Percentiles rank a stretch among this genome's conserved stretches.
phyloP scores from a whole-genome alignment of 768 basidiomycete species.

The Pleurotus giganteus region DNA sequence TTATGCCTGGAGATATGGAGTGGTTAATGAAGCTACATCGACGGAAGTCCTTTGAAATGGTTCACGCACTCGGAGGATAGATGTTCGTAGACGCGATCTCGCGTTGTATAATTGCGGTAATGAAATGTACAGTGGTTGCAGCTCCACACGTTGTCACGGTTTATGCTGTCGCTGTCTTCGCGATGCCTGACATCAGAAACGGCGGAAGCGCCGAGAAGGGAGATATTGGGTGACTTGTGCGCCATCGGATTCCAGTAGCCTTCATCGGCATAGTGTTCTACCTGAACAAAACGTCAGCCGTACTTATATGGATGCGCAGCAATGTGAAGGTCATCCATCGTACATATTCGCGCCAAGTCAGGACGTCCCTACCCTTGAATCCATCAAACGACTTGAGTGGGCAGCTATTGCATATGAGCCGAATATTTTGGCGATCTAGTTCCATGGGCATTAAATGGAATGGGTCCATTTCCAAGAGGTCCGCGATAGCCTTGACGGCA shows the following conservation, averaged over 20 bases:
- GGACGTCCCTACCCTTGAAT: not conserved
- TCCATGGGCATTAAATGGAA: not conserved
- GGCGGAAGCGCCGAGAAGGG: not conserved
- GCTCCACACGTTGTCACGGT: conserved; percentile 3
- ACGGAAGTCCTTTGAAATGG: not conserved
- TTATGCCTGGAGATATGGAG: not conserved
- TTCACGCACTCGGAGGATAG: not conserved
- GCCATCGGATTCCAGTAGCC: conserved; percentile 5
- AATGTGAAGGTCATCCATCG: not conserved
- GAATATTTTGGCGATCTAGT: conserved; percentile 2
- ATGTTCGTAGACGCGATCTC: not conserved
- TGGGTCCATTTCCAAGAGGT: conserved; percentile 2
- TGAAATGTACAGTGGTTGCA: not conserved
- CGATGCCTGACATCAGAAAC: not conserved
- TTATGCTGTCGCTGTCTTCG: not conserved
- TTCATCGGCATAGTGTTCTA: conserved; percentile 3
- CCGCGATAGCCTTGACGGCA: conserved; percentile 1
- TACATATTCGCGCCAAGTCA: conserved; percentile 10
- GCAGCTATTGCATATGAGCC: conserved; percentile 3
- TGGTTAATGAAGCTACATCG: not conserved
- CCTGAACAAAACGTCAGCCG: not conserved
- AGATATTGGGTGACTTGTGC: conserved; percentile 2
- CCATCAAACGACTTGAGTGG: conserved; percentile 3
- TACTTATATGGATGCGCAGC: not conserved
- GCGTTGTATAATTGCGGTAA: conserved; percentile 2